Conservation (phyloP, 208 protist genomes). For the Leptomonas pyrrhocoris region DNA sequence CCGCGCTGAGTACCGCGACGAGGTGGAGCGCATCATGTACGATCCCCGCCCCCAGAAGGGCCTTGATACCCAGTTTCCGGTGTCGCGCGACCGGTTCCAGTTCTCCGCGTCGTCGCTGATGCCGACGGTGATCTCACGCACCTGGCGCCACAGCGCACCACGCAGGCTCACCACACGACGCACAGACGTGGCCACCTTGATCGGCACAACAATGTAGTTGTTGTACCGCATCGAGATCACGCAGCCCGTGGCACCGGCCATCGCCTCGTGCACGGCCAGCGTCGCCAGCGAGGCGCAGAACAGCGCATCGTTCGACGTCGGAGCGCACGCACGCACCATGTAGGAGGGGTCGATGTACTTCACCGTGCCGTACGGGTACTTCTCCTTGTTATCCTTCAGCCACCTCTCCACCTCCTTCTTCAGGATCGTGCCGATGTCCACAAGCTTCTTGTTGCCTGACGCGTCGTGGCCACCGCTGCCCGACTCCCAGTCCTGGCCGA, state of each 20-base stretch:
- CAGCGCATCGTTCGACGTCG: conserved; percentile 88
- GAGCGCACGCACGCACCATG: conserved; percentile 94
- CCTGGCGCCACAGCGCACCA: conserved; percentile 86
- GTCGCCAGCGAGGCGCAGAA: conserved; percentile 88
- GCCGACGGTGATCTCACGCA: conserved; percentile 88
- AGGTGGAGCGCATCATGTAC: conserved; percentile 89
- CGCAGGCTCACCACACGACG: conserved; percentile 82
- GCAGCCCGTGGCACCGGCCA: conserved; percentile 86
- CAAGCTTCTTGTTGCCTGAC: conserved; percentile 92
- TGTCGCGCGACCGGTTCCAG: conserved; percentile 67
- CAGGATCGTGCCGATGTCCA: conserved; percentile 92
- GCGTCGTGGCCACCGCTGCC: conserved; percentile 78
- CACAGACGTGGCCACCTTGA: conserved; percentile 86
- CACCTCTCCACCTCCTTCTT: conserved; percentile 84
- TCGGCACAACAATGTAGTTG: conserved; percentile 91
- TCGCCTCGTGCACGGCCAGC: conserved; percentile 91
- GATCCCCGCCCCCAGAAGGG: conserved; percentile 78
- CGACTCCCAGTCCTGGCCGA: conserved; percentile 87
- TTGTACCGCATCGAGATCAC: conserved; percentile 91
- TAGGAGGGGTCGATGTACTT: conserved; percentile 98
- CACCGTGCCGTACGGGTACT: conserved; percentile 76
- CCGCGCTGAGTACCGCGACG: conserved; percentile 72
- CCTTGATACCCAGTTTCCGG: conserved; percentile 54
- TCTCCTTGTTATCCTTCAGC: conserved; percentile 71
- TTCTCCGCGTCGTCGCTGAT: conserved; percentile 67